phyloP scores from a whole-genome alignment of 1,284 basidiomycete species.

The Ceratobasidium papillatum region DNA sequence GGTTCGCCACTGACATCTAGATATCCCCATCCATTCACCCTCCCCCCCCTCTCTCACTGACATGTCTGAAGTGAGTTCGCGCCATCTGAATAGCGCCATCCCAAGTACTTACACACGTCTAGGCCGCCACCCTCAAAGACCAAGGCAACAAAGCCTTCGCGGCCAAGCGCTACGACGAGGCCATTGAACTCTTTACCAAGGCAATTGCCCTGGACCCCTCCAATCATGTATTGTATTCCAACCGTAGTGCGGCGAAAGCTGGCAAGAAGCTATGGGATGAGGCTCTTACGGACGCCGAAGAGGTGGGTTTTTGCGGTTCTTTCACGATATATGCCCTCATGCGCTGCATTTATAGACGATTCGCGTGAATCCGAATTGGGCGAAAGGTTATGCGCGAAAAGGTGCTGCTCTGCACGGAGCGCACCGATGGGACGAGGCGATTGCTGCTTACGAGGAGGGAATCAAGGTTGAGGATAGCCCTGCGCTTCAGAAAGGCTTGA shows the following conservation, averaged over 20 bases:
- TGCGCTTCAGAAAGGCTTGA: conserved; percentile 84
- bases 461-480: conserved; percentile 84
- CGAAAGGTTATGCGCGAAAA: conserved; percentile 92
- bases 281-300: conserved; percentile 89
- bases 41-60: no score
- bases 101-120: neutral
- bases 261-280: conserved; percentile 81
- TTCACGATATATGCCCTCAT: conserved; percentile 58
- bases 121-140: conserved; percentile 78
- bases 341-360: conserved; percentile 56
- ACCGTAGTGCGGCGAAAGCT: conserved; percentile 88
- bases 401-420: conserved; percentile 94
- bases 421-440: conserved; percentile 81
- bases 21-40: neutral
- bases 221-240: conserved; percentile 78
- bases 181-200: conserved; percentile 69
- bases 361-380: conserved; percentile 82
- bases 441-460: conserved; percentile 81
- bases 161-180: conserved; percentile 90
- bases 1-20: conserved; percentile 3
- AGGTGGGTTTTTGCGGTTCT: conserved; percentile 62
- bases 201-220: conserved; percentile 60
- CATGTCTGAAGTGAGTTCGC: conserved; percentile 31
- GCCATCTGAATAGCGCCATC: neutral
- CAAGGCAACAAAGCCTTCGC: conserved; percentile 96